Base-by-base conservation (phyloP, 495 filamentous ascomycete species). In the Hyphodiscus hymeniophilus region DNA sequence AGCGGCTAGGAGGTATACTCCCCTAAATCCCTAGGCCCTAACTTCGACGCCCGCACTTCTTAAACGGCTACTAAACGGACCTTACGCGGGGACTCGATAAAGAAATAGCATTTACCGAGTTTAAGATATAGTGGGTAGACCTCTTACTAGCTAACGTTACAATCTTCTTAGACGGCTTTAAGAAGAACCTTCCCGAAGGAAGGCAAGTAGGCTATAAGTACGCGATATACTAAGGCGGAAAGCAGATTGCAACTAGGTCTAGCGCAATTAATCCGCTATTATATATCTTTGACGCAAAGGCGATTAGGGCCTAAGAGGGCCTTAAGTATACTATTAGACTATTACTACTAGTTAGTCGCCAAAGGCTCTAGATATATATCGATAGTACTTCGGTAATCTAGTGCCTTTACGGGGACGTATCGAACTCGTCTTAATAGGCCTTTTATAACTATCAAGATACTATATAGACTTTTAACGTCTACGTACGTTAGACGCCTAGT, bases 361-460 rank as follows among this genome's bases (percentile, higher is more conserved):
- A 43, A 13, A 6, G 40, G 6, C 6, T 43, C 13, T 43, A 30
- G 40, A 6, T 43, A 5, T 43, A 20, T 43, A 43, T 43, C 8
- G 40, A 43, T 24, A 43, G 40, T 30, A 43, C 40, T 16, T 43
- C 16, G 12, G 40, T 43, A 10, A 43, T 43, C 40, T 43, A 20
- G 20, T 5, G 40, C 16, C 6, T 43, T 5, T 7, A 20, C 7
- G 20, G 20, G 8, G 24, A 23, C 20, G 40, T 20, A 23, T 7
- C 20, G 24, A 24, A 38, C 30, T 32, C 30, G 7, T 32, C 13
- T 7, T 32, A 32, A 13, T 32, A 32, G 13, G 30, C 30, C 13
- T 7, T 32, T 13, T 13, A 7, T 7, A 32, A 32, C 30, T 32
- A 32, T 13, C 13, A 32, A 13, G 13, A 32, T 13, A 32, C 30